These are phyloP conservation scores for Claviceps humidiphila DNA, from an alignment of 2,329 filamentous ascomycete species.

Conservation along the genomic window DNA sequence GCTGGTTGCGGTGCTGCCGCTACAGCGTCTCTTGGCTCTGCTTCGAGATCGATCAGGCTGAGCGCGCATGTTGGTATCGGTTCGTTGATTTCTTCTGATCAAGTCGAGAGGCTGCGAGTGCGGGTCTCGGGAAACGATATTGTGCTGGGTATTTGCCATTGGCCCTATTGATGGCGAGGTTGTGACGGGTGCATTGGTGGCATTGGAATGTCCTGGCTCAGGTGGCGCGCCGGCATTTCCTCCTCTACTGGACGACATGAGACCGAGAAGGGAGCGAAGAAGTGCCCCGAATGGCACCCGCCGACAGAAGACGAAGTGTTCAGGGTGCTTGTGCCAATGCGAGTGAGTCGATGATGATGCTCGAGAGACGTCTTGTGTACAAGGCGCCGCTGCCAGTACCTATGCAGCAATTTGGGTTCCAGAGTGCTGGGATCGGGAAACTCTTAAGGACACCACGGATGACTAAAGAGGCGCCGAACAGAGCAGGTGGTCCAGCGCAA, in stretches of 20 bases:
- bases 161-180: slow-evolving; percentile 32
- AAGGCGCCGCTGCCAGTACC: slow-evolving; percentile 28
- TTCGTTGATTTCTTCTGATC: slow-evolving; percentile 29
- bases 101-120: slow-evolving; percentile 29
- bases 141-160: slow-evolving; percentile 27
- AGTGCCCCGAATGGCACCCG: slow-evolving; percentile 35
- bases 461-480: slow-evolving; percentile 43
- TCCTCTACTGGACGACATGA: slow-evolving; percentile 33
- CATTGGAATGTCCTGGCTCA: slow-evolving; percentile 36
- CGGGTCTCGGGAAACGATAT: slow-evolving; percentile 31
- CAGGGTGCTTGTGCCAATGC: slow-evolving; percentile 41
- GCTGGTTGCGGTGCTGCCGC: slow-evolving; percentile 68
- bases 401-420: slow-evolving; percentile 28
- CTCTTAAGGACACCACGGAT: slow-evolving; percentile 26
- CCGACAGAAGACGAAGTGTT: slow-evolving; percentile 38
- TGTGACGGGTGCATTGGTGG: slow-evolving; percentile 40
- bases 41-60: slow-evolving; percentile 51
- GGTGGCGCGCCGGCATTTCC: slow-evolving; percentile 27
- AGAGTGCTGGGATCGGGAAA: slow-evolving; percentile 28
- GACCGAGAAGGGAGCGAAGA: slow-evolving; percentile 29
- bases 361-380: slow-evolving; percentile 53
- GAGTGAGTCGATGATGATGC: slow-evolving; percentile 60
- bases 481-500: slow-evolving; percentile 45
- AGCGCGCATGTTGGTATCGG: slow-evolving; percentile 25
- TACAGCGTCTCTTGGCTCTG: slow-evolving; percentile 60